Evolutionary conservation across 805 yeast species (phyloP), one percentile per base, ranked within the genome.

Genomic region (Wickerhamomyces queroliae): DNA sequence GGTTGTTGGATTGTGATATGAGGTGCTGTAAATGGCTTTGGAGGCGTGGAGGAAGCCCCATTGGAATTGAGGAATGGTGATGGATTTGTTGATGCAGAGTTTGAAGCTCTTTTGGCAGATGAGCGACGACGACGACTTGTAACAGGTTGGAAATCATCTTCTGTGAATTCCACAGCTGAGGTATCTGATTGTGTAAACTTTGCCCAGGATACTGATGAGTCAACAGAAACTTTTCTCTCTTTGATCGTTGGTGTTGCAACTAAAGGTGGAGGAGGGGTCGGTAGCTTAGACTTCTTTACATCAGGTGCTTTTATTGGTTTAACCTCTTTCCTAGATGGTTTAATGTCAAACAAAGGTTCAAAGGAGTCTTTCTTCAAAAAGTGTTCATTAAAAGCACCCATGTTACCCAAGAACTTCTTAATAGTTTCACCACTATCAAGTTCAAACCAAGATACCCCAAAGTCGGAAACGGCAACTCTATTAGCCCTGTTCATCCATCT

Each of bases 361-460:
- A 66, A 67, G 7, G 44, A 33, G 13, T 60, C 63, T 22, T 58
- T 50, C 8, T 60, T 63, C 42, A 74, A 58, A 41, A 71, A 74
- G 5, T 55, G 52, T 16, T 60, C 61, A 42, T 75, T 73, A 49
- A 66, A 74, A 2, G 39, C 50, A 3, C 57, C 51, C 6, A 58
- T 37, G 35, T 70, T 64, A 12, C 39, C 42, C 12, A 67, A 43
- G 44, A 74, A 74, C 20, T 61, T 48, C 3, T 47, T 47, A 6
- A 70, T 17, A 47, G 67, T 46, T 5, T 42, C 43, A 6, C 53
- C 49, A 4, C 63, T 45, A 21, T 53, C 47, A 11, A 48, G 50
- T 19, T 59, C 61, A 38, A 60, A 53, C 66, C 68, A 64, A 3
- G 54, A 33, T 5, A 44, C 36, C 23, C 38, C 38, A 4, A 39